A percentile compares a stretch with the other conserved stretches of the same genome.
phyloP scores from a whole-genome alignment of 1,284 basidiomycete species.

The Apiotrichum brassicae region DNA sequence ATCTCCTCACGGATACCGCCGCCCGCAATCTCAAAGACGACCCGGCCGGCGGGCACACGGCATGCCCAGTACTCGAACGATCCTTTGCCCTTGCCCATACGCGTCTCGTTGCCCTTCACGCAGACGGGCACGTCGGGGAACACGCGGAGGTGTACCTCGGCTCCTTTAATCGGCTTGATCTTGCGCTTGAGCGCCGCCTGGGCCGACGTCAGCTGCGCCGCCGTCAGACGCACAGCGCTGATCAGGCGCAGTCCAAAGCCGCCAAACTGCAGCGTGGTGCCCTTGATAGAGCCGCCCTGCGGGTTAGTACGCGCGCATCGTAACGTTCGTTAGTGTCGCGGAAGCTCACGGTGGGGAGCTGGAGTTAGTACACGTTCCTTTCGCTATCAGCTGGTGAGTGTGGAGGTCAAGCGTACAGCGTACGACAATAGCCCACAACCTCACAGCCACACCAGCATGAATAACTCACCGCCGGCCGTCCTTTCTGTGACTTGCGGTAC shows the following conservation, averaged over 20 bases:
- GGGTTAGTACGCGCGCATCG: conserved; percentile 1
- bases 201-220: conserved; percentile 81
- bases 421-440: no score
- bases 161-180: conserved; percentile 84
- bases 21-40: conserved; percentile 92
- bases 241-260: conserved; percentile 82
- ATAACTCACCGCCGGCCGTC: conserved; percentile 70
- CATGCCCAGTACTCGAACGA: conserved; percentile 97
- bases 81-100: conserved; percentile 99
- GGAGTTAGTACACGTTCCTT: conserved; percentile 5
- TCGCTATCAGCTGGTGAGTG: no score
- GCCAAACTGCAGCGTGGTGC: conserved; percentile 86
- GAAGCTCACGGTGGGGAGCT: conserved; percentile 30
- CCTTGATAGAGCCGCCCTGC: conserved; percentile 81
- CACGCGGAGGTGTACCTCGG: conserved; percentile 78
- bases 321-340: neutral
- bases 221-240: conserved; percentile 75
- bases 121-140: conserved; percentile 97
- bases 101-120: conserved; percentile 97
- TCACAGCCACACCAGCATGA: no score
- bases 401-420: no score
- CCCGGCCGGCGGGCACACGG: conserved; percentile 84
- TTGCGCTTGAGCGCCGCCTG: conserved; percentile 87
- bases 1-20: conserved; percentile 84
- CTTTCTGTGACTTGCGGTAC: conserved; percentile 81